Evolutionary conservation across 2,329 filamentous ascomycete species (phyloP), one percentile per base, ranked within the genome.

Genomic region (Mycosphaerella sp.): DNA sequence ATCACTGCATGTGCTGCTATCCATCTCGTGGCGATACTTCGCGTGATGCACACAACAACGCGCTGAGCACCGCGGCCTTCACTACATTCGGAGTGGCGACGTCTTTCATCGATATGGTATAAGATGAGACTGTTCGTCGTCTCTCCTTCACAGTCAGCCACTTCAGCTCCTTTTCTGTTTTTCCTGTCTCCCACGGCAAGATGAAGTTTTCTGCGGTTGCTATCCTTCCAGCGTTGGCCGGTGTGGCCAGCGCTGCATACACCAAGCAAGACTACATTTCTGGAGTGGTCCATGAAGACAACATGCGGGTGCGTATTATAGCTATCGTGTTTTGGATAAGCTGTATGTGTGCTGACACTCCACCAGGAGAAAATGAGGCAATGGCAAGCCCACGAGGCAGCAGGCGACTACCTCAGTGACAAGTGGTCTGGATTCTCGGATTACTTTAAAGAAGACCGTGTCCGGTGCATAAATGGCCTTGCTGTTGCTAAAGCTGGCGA

Each of bases 401-500:
- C 51, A 13, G 61, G 61, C 40, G 58, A 58, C 34, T 62, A 60
- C 54, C 55, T 59, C 44, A 55, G 51, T 36, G 50, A 32, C 6
- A 41, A 41, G 13, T 49, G 45, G 45, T 49, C 45, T 7, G 45
- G 45, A 12, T 49, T 49, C 45, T 28, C 46, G 9, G 53, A 57
- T 12, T 57, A 51, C 27, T 54, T 53, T 43, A 50, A 52, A 34
- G 50, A 47, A 28, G 49, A 42, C 16, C 50, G 44, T 30, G 49
- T 53, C 14, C 55, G 34, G 32, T 78, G 75, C 56, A 62, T 67
- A 7, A 64, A 73, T 17, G 75, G 75, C 3, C 59, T 70, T 10
- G 75, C 72, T 2, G 68, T 67, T 35, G 74, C 73, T 40, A 68
- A 75, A 21, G 66, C 69, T 6, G 75, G 73, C 1, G 72, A 78